Base-by-base conservation (phyloP, 441 rosid genomes). In the Theobroma grandiflorum region DNA sequence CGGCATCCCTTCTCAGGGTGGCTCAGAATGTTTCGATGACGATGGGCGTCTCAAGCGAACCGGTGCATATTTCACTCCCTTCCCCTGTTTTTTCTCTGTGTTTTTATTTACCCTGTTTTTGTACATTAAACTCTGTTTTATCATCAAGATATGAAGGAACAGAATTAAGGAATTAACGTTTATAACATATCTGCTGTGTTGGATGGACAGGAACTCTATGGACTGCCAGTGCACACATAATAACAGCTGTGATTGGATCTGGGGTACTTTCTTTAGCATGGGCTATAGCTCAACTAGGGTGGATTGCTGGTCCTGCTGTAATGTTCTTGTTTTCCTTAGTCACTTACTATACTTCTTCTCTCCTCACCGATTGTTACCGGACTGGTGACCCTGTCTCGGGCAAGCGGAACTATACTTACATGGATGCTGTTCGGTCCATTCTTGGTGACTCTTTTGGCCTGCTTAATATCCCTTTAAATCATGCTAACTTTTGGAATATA, bases 261-360 rank as follows among this genome's bases (percentile, higher is more conserved):
- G 94, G 94, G 47, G 94, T 90, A 59, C 77, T 90, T 73, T 89
- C 92, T 12, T 61, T 90, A 50, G 90, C 92, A 67, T 90, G 92
- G 94, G 89, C 94, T 0, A 88, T 90, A 40, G 94, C 83, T 63
- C 94, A 89, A 78, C 84, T 90, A 61, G 94, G 94, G 16, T 90
- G 94, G 94, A 79, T 90, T 16, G 92, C 88, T 5, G 92, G 94
- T 38, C 87, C 82, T n/a, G 26, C 80, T 47, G 85, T 83, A 67
- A 57, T 90, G 84, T 11, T 86, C 22, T 82, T 87, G 77, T 90
- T 90, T 78, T 85, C 92, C 47, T 75, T 89, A 0, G 82, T 89
- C n/a, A 90, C 89, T 75, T 87, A 84, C 37, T 88, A 85, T 72
- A 88, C 91, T 57, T 84, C 94, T 6, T 66, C 74, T 40, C 87